Evolutionary conservation across 192 early-diverging fungal species (phyloP).

Genomic region (Rhizophagus clarus): DNA sequence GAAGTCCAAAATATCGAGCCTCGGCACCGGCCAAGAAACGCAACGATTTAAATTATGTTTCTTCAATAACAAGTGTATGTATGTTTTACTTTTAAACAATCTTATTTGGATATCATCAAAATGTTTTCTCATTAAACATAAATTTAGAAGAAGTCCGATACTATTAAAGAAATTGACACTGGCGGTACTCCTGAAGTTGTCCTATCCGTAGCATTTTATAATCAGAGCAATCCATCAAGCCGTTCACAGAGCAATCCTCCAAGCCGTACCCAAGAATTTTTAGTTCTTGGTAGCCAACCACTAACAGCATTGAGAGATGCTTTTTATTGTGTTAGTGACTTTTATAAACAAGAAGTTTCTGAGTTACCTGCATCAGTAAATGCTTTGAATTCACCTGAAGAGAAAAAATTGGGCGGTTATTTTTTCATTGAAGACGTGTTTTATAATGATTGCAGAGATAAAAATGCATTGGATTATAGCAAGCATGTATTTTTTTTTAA

Average conservation of each 20-base stretch:
- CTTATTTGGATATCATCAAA: too few species aligned
- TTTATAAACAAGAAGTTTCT: conserved; percentile 48
- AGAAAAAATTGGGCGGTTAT: conserved; percentile 65
- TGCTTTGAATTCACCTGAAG: conserved; percentile 49
- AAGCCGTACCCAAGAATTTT: conserved; percentile 58
- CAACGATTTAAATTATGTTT: conserved; percentile 18
- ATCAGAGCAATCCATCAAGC: conserved; percentile 50
- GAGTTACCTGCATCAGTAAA: conserved; percentile 28
- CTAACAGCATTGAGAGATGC: conserved; percentile 69
- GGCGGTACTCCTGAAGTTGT: conserved; percentile 44
- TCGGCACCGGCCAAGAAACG: background rate
- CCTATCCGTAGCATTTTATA: conserved; percentile 65
- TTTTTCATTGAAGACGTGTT: conserved; percentile 79
- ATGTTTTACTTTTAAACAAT: too few species aligned
- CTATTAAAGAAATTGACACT: background rate
- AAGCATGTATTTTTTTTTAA: conserved; percentile 39
- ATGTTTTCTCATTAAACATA: too few species aligned
- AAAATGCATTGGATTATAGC: conserved; percentile 66
- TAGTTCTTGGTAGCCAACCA: conserved; percentile 69
- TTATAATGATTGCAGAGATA: conserved; percentile 69
- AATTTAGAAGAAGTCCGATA: background rate
- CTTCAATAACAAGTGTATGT: background rate
- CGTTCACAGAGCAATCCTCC: background rate
- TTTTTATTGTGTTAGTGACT: conserved; percentile 71
- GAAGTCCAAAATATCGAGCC: background rate